phyloP scores from a whole-genome alignment of 192 early-diverging fungal genomes.

The Coemansia furcata region DNA sequence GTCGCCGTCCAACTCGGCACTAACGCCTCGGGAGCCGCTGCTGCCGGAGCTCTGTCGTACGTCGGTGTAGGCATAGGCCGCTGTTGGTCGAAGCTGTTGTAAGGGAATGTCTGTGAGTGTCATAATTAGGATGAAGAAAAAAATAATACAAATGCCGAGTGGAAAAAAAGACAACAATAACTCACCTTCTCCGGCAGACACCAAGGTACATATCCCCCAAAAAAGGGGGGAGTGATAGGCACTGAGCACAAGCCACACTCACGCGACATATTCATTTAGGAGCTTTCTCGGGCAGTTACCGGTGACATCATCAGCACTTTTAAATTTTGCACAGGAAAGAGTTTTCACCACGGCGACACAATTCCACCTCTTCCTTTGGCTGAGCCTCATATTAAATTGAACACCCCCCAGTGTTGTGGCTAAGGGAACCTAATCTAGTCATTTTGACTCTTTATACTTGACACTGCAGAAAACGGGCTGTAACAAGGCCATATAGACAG shows the following conservation, averaged over 20 bases:
- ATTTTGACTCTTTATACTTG: too few species aligned
- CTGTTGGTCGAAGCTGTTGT: background rate
- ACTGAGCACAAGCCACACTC: background rate
- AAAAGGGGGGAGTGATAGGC: background rate
- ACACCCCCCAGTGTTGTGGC: too few species aligned
- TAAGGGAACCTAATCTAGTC: too few species aligned
- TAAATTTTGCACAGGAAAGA: too few species aligned
- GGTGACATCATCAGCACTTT: too few species aligned
- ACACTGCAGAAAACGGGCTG: too few species aligned
- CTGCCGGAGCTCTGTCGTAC: slow-evolving; percentile 7
- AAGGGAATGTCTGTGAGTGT: background rate
- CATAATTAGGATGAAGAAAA: background rate
- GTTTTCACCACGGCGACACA: too few species aligned
- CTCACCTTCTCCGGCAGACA: background rate
- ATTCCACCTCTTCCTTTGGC: too few species aligned
- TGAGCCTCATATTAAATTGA: too few species aligned
- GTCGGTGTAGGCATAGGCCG: background rate
- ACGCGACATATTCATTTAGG: background rate
- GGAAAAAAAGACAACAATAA: background rate
- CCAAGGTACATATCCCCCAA: background rate
- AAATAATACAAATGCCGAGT: background rate
- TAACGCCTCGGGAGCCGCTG: background rate
- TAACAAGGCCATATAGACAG: too few species aligned
- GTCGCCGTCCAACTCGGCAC: background rate
- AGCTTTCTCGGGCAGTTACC: background rate